Base-by-base conservation (phyloP, 148 eudicot species). In the Nepenthes mirabilis region DNA sequence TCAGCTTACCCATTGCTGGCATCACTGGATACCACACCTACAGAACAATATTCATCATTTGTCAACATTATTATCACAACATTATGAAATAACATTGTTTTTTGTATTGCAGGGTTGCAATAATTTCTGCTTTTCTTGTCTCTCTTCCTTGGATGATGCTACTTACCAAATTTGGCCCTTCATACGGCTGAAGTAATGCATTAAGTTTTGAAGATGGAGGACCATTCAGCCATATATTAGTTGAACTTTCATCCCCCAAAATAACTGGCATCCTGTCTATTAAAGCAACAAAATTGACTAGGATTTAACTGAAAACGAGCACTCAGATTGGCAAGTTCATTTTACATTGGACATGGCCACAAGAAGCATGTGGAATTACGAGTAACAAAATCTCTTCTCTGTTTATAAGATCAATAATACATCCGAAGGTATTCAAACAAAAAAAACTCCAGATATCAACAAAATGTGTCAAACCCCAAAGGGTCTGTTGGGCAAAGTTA, bases 211-310 rank as follows among this genome's bases (percentile, higher is more conserved):
- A 68, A 69, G 77, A 75, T 13, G 83, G 54, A 37, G 91, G 74
- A 55, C 87, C 86, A 64, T 72, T 77, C 49, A 94, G 75, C 99
- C 99, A 94, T 47, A 56, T 35, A 49, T 77, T 81, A 57, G 76
- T 77, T 51, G 96, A 82, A 57, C 63, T 77, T 71, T 79, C 77
- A 74, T 81, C 80, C 49, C 84, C 89, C 65, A 91, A 68, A 58
- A 91, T 87, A 47, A 91, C 91, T 60, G 95, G 99, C 99, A 93
- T 93, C 86, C 99, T 80, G 62, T 93, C 99, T 93, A 70, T 64
- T 56, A n/a, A 14, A 56, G 32, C 5, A 9, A 14, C 11, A 33
- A 55, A 43, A 52, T 13, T 6, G 36, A 36, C 45, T 5, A 36
- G 47, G 34, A 32, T n/a, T 14, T 32, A 32, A 55, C 11, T 14